Evolutionary conservation across 495 filamentous ascomycete species (phyloP).

Genomic region (Amniculicola lignicola): DNA sequence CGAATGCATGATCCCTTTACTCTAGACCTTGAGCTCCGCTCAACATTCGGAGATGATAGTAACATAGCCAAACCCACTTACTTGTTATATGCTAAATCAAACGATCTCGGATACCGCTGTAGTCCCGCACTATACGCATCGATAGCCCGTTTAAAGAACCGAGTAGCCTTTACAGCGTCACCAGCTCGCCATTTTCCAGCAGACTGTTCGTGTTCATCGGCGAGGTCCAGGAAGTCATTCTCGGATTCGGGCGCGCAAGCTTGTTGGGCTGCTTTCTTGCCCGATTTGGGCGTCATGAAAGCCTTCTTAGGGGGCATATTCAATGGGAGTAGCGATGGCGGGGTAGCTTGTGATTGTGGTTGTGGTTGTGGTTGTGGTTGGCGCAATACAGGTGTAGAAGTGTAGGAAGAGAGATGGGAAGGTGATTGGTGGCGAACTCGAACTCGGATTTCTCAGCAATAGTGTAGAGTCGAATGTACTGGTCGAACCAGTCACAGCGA

Average conservation of each 20-base stretch:
- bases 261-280: constrained; percentile 38
- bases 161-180: constrained; percentile 63
- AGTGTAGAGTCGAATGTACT: no score
- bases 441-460: no score
- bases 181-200: constrained; percentile 69
- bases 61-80: constrained; percentile 43
- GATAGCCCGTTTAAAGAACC: constrained; percentile 67
- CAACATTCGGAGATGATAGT: no score
- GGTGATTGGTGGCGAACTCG: no score
- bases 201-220: constrained; percentile 64
- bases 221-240: constrained; percentile 62
- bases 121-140: constrained; percentile 62
- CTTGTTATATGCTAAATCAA: constrained; percentile 76
- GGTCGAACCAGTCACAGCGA: no score
- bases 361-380: no score
- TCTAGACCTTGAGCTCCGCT: no score
- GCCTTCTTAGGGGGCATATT: constrained; percentile 31
- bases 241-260: constrained; percentile 56
- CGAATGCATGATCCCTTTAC: no score
- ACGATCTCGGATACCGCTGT: constrained; percentile 53
- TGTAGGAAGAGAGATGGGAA: no score
- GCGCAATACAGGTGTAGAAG: no score
- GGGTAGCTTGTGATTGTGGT: no score
- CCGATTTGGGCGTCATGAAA: constrained; percentile 16
- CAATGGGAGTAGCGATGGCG: no score